Evolutionary conservation across 2,329 filamentous ascomycete genomes (phyloP).

Genomic region (Ophiostoma tasmaniense): DNA sequence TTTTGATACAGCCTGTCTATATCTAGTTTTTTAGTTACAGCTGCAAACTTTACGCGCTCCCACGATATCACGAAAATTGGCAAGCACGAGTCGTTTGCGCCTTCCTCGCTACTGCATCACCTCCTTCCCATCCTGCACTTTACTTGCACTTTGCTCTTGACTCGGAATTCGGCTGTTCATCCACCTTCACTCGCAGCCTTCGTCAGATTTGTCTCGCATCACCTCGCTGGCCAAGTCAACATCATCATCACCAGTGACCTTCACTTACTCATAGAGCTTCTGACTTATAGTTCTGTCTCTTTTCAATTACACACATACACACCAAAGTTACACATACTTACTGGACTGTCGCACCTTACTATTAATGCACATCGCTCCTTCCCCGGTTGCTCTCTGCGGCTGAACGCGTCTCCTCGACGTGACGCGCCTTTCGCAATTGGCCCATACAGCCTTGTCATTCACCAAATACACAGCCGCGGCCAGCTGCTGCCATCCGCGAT

Average conservation of each 20-base stretch:
- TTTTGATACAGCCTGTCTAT: not conserved
- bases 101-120: not conserved
- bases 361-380: not conserved
- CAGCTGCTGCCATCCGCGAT: not conserved
- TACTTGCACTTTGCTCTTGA: not conserved
- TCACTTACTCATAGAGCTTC: not conserved
- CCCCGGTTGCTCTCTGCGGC: not conserved
- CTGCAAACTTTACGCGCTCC: not conserved
- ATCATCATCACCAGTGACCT: not conserved
- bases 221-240: not conserved
- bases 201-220: not conserved
- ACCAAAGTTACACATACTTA: not conserved
- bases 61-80: not conserved
- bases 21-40: not conserved
- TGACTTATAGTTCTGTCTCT: not conserved
- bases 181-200: not conserved
- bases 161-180: not conserved
- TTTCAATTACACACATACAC: not conserved
- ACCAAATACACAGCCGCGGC: not conserved
- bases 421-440: not conserved
- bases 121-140: not conserved
- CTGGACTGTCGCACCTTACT: not conserved
- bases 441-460: not conserved
- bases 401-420: not conserved
- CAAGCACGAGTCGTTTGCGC: not conserved